Conservation (phyloP, 257 asterid species). For the Vinca minor region DNA sequence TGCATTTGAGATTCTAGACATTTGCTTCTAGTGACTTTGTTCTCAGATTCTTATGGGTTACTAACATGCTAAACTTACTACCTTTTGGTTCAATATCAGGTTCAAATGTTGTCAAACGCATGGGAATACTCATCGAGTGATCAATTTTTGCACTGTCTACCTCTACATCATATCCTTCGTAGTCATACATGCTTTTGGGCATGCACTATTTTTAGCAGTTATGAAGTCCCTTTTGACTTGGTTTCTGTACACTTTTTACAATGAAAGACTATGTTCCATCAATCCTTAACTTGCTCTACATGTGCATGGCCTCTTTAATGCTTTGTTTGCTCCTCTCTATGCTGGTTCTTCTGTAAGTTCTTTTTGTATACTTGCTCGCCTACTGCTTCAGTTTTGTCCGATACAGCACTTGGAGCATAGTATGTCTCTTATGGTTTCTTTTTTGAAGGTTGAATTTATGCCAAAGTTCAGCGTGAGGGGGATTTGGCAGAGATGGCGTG, state of each 20-base stretch:
- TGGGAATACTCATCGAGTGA: constrained; percentile 71
- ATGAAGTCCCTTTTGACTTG: constrained; percentile 2
- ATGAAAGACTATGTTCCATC: constrained; percentile 13
- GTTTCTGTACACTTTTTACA: constrained; percentile 3
- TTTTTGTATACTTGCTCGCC: constrained; percentile 16
- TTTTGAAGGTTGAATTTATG: constrained; percentile 71
- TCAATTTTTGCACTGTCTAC: constrained; percentile 76
- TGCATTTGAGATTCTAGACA: constrained; percentile 1
- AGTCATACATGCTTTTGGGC: background rate
- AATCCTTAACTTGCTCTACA: constrained; percentile 61
- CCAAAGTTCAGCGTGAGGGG: constrained; percentile 96
- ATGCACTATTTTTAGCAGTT: background rate
- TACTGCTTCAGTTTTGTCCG: background rate
- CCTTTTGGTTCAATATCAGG: constrained; percentile 36
- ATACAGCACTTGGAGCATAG: constrained; percentile 8
- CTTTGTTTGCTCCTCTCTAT: constrained; percentile 80
- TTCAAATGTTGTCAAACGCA: constrained; percentile 64
- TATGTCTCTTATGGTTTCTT: constrained; percentile 9
- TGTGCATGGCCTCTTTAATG: constrained; percentile 85
- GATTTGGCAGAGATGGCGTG: constrained; percentile 97
- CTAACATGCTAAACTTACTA: background rate
- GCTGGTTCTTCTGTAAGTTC: constrained; percentile 69
- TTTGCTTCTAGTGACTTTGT: background rate
- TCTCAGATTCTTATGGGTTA: background rate
- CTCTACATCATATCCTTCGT: constrained; percentile 85